Conservation (phyloP, 306 rosid species). For the Casuarina equisetifolia region DNA sequence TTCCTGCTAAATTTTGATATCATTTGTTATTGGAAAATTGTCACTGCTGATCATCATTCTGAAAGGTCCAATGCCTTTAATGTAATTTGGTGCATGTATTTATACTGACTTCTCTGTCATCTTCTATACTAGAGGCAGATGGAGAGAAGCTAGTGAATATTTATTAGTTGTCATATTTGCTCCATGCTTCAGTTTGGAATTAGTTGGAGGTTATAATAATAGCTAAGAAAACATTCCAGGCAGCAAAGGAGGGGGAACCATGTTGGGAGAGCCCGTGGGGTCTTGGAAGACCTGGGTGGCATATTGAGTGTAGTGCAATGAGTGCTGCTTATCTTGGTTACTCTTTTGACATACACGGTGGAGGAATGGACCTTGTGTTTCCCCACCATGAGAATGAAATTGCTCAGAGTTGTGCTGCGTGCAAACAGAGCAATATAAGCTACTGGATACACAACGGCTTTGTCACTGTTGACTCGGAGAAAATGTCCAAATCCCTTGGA, state of each 20-base stretch:
- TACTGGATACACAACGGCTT: constrained; percentile 96
- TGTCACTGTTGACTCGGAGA: constrained; percentile 85
- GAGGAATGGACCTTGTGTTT: constrained; percentile 95
- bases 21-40: background rate
- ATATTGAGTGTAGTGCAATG: constrained; percentile 99
- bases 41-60: background rate
- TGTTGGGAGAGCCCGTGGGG: constrained; percentile 99
- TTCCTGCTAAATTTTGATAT: background rate
- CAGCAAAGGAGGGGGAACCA: constrained; percentile 93
- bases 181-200: constrained; percentile 13
- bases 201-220: constrained; percentile 20
- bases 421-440: constrained; percentile 72
- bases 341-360: constrained; percentile 95
- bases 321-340: constrained; percentile 82
- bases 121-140: background rate
- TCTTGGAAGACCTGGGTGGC: constrained; percentile 99
- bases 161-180: background rate
- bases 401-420: constrained; percentile 98
- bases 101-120: background rate
- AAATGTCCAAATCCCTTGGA: constrained; percentile 96
- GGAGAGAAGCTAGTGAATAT: background rate
- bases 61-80: background rate
- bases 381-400: constrained; percentile 99
- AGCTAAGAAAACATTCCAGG: constrained; percentile 47
- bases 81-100: background rate